phyloP scores from a whole-genome alignment of 306 rosid genomes.

The Herpetospermum pedunculosum region DNA sequence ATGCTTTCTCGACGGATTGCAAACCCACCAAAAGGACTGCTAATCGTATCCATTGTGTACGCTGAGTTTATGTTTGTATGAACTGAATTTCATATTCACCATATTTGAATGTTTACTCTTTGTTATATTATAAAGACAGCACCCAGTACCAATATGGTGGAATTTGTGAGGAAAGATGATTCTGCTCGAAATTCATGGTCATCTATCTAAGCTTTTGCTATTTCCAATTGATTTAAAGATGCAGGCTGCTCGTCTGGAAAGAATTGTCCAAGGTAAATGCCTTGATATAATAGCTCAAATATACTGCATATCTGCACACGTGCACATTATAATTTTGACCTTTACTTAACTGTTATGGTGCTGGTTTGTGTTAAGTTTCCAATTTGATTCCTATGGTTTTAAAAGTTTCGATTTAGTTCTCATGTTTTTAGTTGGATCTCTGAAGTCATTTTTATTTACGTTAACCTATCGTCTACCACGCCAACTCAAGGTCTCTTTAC shows the following conservation, averaged over 20 bases:
- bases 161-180: neutral
- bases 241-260: neutral
- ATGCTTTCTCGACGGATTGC: neutral
- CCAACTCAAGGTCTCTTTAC: neutral
- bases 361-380: neutral
- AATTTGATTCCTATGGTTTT: neutral
- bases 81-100: neutral
- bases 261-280: neutral
- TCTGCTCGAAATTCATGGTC: neutral
- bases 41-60: neutral
- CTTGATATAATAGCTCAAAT: neutral
- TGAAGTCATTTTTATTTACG: neutral
- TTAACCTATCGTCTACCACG: neutral
- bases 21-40: neutral
- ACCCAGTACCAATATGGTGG: neutral
- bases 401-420: neutral
- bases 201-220: neutral
- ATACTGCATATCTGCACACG: neutral
- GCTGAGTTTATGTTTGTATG: neutral
- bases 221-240: neutral
- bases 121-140: constrained; percentile 2
- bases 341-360: neutral
- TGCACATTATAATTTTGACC: neutral
- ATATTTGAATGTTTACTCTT: neutral
- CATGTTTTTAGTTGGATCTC: neutral